A percentile compares a stretch with the other conserved stretches of the same genome.
Conservation (phyloP, 805 yeast genomes). For the Candida methanosorbosa region DNA sequence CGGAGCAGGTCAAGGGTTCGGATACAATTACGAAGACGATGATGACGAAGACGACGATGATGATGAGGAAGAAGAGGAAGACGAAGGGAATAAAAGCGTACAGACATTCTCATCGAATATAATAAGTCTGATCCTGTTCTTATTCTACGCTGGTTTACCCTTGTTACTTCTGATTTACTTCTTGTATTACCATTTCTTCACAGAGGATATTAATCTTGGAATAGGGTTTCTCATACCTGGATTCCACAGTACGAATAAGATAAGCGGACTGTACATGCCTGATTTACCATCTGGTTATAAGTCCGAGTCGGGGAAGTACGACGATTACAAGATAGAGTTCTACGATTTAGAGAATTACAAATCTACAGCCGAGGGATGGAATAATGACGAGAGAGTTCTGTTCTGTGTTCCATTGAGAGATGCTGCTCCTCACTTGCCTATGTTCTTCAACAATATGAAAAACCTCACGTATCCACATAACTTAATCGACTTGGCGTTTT, state of each 20-base stretch:
- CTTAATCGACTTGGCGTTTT: slow-evolving; percentile 57
- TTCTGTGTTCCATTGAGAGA: slow-evolving; percentile 89
- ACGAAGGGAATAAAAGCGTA: no score
- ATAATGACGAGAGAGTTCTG: slow-evolving; percentile 64
- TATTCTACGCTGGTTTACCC: slow-evolving; percentile 14
- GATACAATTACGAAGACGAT: slow-evolving; percentile 5
- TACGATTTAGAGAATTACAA: slow-evolving; percentile 63
- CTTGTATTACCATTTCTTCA: slow-evolving; percentile 5
- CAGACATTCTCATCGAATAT: neutral
- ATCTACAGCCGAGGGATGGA: slow-evolving; percentile 74
- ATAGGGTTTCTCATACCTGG: no score
- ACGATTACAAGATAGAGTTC: slow-evolving; percentile 42
- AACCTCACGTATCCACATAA: slow-evolving; percentile 52
- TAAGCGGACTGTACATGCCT: slow-evolving; percentile 25
- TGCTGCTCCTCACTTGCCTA: slow-evolving; percentile 82
- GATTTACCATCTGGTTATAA: slow-evolving; percentile 25
- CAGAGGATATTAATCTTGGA: no score
- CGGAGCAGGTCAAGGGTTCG: no score
- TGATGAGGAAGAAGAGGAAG: slow-evolving; percentile 4
- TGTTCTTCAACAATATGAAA: slow-evolving; percentile 53
- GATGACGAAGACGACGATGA: slow-evolving; percentile 6
- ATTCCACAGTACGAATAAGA: slow-evolving; percentile 1
- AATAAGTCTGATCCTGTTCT: slow-evolving; percentile 6
- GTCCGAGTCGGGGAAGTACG: slow-evolving; percentile 15
- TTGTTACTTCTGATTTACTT: slow-evolving; percentile 7